Evolutionary conservation across 495 filamentous ascomycete genomes (phyloP), one percentile per base, ranked within the genome.

Genomic region (Aspergillus homomorphus): DNA sequence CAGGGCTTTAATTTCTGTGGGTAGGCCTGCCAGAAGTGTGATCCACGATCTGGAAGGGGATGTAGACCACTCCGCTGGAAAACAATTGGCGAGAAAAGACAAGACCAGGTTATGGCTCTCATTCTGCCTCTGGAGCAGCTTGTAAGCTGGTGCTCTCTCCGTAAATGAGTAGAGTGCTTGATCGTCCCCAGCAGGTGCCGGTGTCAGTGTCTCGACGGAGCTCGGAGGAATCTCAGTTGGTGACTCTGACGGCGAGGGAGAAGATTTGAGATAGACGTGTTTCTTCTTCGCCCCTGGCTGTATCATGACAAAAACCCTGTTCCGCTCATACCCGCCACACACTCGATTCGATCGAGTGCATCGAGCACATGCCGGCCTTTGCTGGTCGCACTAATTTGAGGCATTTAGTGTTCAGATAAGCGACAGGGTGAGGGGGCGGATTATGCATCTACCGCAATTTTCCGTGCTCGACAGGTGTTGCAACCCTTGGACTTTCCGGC

Each of bases 401-500:
- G 26, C n/a, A 18, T 28, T 12, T 7, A 15, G 44, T 22, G 43
- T 21, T 15, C 10, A 12, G 7, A 33, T 10, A 22, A 23, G n/a
- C 0, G 28, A 38, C 3, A 44, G 2, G 19, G 33, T n/a, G 7
- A 44, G 9, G 22, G 19, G 18, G 33, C 4, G n/a, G n/a, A n/a
- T n/a, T 52, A 30, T 6, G 30, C 12, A 63, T 69, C 22, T 59
- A 78, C 76, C 18, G 67, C 69, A 21, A 77, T 70, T 60, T 77
- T 77, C 24, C 72, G 66, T 41, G 68, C 62, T 28, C 72, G 71
- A 63, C 76, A 79, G 19, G 76, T 77, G 30, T 74, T 73, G 60
- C 77, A 80, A 12, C 71, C 76, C 62, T 75, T 76, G 7, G 77
- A 80, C 46, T 73, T 71, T 19, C 77, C 77, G 21, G 76, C 58